phyloP scores from a whole-genome alignment of 805 yeast genomes.

The Metschnikowia henanensis region DNA sequence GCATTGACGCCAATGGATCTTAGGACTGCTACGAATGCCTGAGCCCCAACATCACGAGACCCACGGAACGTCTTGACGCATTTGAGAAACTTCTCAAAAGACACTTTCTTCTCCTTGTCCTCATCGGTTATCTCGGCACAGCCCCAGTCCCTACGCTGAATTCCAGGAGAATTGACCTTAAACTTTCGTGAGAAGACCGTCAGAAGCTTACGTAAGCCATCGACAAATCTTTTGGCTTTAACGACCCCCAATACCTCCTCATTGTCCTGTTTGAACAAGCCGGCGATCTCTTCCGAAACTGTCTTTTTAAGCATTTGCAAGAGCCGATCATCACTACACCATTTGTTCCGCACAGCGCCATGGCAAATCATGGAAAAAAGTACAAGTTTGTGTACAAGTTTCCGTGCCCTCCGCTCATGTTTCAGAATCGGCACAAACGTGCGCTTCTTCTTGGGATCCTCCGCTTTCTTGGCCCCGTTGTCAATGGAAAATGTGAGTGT shows the following conservation, averaged over 20 bases:
- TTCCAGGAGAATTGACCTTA: conserved; percentile 44
- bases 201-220: conserved; percentile 71
- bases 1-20: conserved; percentile 71
- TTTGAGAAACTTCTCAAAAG: conserved; percentile 43
- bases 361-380: conserved; percentile 62
- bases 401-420: conserved; percentile 57
- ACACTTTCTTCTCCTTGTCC: conserved; percentile 22
- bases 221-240: conserved; percentile 67
- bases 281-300: conserved; percentile 48
- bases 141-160: conserved; percentile 37
- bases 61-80: conserved; percentile 55
- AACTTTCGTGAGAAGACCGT: conserved; percentile 58
- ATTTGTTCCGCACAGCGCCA: conserved; percentile 65
- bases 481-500: conserved; percentile 19
- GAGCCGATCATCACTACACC: conserved; percentile 60
- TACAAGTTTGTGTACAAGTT: conserved; percentile 55
- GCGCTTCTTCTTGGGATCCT: conserved; percentile 21
- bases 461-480: conserved; percentile 5
- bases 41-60: conserved; percentile 76
- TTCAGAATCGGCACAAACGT: conserved; percentile 41
- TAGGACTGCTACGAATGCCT: conserved; percentile 78
- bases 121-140: conserved; percentile 17
- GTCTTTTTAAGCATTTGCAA: conserved; percentile 40
- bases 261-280: conserved; percentile 38
- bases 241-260: conserved; percentile 30